A percentile compares a stretch with the other conserved stretches of the same genome.
Evolutionary conservation across 768 basidiomycete genomes (phyloP).

Genomic region (Tricholomella constricta): DNA sequence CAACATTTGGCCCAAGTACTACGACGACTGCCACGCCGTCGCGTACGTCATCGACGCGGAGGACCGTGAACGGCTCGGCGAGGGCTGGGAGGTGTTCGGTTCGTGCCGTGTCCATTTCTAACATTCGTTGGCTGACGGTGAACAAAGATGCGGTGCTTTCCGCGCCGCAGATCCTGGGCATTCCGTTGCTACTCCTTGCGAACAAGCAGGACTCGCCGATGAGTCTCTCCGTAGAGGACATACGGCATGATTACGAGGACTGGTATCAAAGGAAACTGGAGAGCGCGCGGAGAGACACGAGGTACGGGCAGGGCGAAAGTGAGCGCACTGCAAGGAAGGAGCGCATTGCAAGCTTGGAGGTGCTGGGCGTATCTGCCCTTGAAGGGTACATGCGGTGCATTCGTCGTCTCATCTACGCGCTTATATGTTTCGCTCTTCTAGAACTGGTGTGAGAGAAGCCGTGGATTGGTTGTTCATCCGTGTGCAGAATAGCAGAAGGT

Average conservation of each 20-base stretch:
- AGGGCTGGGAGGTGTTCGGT: constrained; percentile 99
- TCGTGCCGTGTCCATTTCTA: constrained; percentile 28
- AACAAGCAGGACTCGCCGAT: constrained; percentile 92
- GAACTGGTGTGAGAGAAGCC: constrained; percentile 86
- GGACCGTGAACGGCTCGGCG: constrained; percentile 84
- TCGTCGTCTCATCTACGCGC: not conserved
- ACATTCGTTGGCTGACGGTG: constrained; percentile 14
- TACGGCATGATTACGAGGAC: constrained; percentile 85
- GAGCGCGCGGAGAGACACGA: constrained; percentile 57
- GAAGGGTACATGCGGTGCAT: constrained; percentile 66
- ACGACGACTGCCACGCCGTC: constrained; percentile 96
- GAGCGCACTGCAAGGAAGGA: constrained; percentile 47
- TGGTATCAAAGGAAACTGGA: constrained; percentile 81
- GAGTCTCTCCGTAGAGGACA: constrained; percentile 86
- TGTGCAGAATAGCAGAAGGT: constrained; percentile 87
- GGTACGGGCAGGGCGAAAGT: constrained; percentile 48
- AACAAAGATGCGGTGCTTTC: constrained; percentile 78
- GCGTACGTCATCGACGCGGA: constrained; percentile 94
- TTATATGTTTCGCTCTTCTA: constrained; percentile 28
- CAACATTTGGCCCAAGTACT: constrained; percentile 93
- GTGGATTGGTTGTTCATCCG: constrained; percentile 95
- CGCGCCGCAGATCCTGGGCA: constrained; percentile 84
- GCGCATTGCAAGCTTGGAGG: constrained; percentile 76
- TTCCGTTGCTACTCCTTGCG: constrained; percentile 89
- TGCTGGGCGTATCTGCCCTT: constrained; percentile 88